Conservation (phyloP, 768 basidiomycete species). For the Phylloporus scabripes region DNA sequence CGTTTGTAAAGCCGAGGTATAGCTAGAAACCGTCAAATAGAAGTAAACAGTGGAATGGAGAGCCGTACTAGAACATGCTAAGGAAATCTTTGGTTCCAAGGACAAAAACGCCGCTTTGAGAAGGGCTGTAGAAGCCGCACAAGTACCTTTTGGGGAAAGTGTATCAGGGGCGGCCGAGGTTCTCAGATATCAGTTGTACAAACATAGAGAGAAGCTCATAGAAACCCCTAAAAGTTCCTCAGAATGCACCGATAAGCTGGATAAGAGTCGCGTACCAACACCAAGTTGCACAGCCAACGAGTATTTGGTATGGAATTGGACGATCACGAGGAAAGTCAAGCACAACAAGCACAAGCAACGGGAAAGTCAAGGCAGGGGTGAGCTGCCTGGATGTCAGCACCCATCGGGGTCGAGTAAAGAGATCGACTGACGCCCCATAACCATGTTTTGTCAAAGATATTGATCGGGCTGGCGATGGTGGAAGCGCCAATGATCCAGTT, state of each 20-base stretch:
- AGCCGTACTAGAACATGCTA: constrained; percentile 32
- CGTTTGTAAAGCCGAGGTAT: constrained; percentile 40
- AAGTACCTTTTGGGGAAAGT: constrained; percentile 29
- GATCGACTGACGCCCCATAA: constrained; percentile 45
- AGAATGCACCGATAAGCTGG: constrained; percentile 7
- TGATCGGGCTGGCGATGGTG: constrained; percentile 42
- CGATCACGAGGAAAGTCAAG: constrained; percentile 69
- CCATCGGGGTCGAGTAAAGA: constrained; percentile 3
- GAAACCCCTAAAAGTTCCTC: constrained; percentile 39
- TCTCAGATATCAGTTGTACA: constrained; percentile 6
- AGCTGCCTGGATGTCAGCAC: constrained; percentile 32
- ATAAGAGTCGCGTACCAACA: constrained; percentile 42
- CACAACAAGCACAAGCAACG: constrained; percentile 58
- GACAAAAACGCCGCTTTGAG: constrained; percentile 25
- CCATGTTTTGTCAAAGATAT: constrained; percentile 53
- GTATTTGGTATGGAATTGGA: constrained; percentile 54
- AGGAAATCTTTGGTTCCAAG: constrained; percentile 43
- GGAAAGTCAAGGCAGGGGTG: constrained; percentile 55
- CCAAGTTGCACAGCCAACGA: constrained; percentile 56
- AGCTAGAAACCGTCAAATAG: constrained; percentile 14
- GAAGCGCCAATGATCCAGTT: constrained; percentile 64
- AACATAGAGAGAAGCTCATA: constrained; percentile 53
- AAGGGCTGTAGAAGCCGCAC: constrained; percentile 38
- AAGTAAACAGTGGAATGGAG: not conserved
- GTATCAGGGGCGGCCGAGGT: constrained; percentile 8